These are phyloP conservation scores for Candida maris DNA, from an alignment of 805 yeast genomes.

Conservation along the genomic window DNA sequence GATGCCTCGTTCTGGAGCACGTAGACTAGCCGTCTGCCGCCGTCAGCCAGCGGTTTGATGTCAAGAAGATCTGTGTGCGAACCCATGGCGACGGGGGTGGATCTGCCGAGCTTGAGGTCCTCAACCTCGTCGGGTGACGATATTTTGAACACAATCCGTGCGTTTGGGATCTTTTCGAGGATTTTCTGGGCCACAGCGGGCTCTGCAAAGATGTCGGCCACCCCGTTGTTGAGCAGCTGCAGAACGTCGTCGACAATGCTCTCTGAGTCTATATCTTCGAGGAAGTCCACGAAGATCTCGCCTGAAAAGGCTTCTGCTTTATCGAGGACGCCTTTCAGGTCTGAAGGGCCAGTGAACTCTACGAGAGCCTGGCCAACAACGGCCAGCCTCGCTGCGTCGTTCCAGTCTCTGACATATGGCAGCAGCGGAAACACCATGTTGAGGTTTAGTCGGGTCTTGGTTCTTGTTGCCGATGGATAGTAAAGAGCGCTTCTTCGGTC, in stretches of 20 bases:
- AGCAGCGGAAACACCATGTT: constrained; percentile 33
- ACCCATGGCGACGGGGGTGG: constrained; percentile 21
- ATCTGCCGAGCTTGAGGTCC: constrained; percentile 16
- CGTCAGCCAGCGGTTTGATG: constrained; percentile 7
- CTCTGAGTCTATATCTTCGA: constrained; percentile 14
- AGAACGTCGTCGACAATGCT: constrained; percentile 18
- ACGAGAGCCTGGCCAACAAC: constrained; percentile 30
- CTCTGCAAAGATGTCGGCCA: constrained; percentile 24
- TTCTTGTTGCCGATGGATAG: no score
- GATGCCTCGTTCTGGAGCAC: constrained; percentile 4
- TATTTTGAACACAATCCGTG: constrained; percentile 29
- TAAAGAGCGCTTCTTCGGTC: no score
- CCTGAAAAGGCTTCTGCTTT: constrained; percentile 15
- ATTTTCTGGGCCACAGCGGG: constrained; percentile 17
- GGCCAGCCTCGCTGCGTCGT: constrained; percentile 14
- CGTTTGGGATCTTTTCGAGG: constrained; percentile 30
- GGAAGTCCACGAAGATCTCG: constrained; percentile 26
- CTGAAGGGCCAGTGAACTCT: constrained; percentile 13
- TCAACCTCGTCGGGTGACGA: constrained; percentile 15
- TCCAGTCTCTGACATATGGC: constrained; percentile 22
- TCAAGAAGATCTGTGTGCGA: constrained; percentile 16
- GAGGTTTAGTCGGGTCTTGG: background rate
- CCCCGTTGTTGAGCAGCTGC: constrained; percentile 30
- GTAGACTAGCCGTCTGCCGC: constrained; percentile 17
- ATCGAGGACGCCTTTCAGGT: constrained; percentile 13